phyloP scores from a whole-genome alignment of 2,329 filamentous ascomycete genomes.

The Neonectria hederae region DNA sequence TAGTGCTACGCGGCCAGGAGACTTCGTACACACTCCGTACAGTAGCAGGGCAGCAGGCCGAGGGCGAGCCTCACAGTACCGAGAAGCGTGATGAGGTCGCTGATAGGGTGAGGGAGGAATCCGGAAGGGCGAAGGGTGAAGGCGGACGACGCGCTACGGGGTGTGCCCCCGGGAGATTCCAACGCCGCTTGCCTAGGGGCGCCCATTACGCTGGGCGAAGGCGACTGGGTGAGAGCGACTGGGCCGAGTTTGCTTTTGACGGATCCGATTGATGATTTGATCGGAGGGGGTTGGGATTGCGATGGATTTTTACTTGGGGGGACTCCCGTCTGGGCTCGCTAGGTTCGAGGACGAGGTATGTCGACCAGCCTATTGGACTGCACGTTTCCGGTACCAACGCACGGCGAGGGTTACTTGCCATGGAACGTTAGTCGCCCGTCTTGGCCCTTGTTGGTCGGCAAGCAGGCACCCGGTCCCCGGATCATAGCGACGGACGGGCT shows the following conservation, averaged over 20 bases:
- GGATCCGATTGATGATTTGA: conserved; percentile 12
- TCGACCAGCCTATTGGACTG: conserved; percentile 6
- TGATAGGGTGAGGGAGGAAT: conserved; percentile 20
- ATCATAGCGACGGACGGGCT: not conserved
- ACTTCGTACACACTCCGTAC: too few relatives aligned
- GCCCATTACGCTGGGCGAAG: conserved; percentile 17
- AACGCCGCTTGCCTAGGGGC: conserved; percentile 16
- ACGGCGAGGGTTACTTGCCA: conserved; percentile 10
- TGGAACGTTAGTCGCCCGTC: conserved; percentile 4
- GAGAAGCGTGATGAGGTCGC: conserved; percentile 12
- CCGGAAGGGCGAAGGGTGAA: conserved; percentile 20
- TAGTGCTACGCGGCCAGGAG: not conserved
- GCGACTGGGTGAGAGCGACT: too few relatives aligned
- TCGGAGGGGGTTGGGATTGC: conserved; percentile 8
- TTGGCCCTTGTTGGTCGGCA: conserved; percentile 15
- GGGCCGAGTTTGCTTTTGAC: not conserved
- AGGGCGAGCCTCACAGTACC: conserved; percentile 2
- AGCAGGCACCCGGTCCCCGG: conserved; percentile 22
- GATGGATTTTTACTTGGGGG: conserved; percentile 8
- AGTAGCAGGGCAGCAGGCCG: not conserved
- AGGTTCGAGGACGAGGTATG: conserved; percentile 1
- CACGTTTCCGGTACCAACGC: conserved; percentile 5
- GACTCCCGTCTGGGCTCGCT: not conserved
- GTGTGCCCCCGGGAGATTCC: conserved; percentile 15
- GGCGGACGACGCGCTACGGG: conserved; percentile 9